These are phyloP conservation scores for Gamarada debralockiae DNA, from an alignment of 495 filamentous ascomycete genomes.

Conservation along the genomic window DNA sequence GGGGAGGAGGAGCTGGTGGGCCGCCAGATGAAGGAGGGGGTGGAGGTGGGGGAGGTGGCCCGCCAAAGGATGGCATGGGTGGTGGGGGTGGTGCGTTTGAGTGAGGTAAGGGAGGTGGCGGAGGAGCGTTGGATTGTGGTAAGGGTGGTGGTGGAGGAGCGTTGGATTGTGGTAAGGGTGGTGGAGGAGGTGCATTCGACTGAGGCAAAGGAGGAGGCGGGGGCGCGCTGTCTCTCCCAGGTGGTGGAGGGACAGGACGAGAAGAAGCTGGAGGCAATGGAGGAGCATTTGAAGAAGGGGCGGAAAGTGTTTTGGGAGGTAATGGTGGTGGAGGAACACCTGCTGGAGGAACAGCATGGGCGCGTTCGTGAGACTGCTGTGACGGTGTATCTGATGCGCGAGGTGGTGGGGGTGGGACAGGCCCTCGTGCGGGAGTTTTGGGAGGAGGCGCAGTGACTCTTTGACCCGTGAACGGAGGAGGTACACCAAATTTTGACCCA, in stretches of 20 bases:
- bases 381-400: slow-evolving; percentile 37
- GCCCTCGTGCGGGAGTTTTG: slow-evolving; percentile 61
- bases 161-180: slow-evolving; percentile 25
- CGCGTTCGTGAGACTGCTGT: slow-evolving; percentile 12
- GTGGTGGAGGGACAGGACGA: slow-evolving; percentile 40
- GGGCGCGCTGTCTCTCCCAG: slow-evolving; percentile 35
- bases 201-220: slow-evolving; percentile 33
- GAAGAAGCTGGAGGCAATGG: slow-evolving; percentile 50
- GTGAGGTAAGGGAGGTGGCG: slow-evolving; percentile 37
- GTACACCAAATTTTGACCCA: slow-evolving; percentile 65
- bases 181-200: slow-evolving; percentile 23
- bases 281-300: slow-evolving; percentile 54
- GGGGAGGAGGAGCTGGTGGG: slow-evolving; percentile 57
- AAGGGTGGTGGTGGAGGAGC: slow-evolving; percentile 24
- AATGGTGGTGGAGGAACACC: slow-evolving; percentile 55
- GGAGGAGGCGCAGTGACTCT: slow-evolving; percentile 65
- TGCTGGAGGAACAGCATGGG: slow-evolving; percentile 34
- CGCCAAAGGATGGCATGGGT: slow-evolving; percentile 28
- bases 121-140: slow-evolving; percentile 20
- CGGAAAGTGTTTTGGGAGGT: slow-evolving; percentile 68
- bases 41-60: slow-evolving; percentile 46
- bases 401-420: slow-evolving; percentile 65
- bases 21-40: slow-evolving; percentile 32
- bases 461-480: slow-evolving; percentile 76
- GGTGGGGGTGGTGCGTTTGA: slow-evolving; percentile 35